Percentiles rank a stretch among this genome's conserved stretches.
Evolutionary conservation across 73 alveolate genomes (phyloP).

Genomic region (Paramecium primaurelia): DNA sequence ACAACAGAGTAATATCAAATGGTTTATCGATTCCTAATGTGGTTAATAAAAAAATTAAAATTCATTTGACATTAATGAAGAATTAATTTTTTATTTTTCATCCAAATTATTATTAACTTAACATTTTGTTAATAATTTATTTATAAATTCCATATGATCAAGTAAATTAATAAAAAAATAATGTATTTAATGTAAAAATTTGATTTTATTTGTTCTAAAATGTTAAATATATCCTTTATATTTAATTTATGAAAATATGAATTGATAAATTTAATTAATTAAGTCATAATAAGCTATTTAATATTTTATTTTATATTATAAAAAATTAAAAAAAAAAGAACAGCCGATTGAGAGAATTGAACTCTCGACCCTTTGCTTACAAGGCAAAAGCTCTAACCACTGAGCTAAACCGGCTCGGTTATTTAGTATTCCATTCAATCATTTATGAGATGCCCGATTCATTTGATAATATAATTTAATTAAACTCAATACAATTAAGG

Average conservation of each 20-base stretch:
- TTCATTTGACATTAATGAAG: not conserved
- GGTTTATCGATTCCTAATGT: constrained; percentile 61
- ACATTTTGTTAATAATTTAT: no score
- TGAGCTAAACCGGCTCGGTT: constrained; percentile 56
- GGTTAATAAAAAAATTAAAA: constrained; percentile 16
- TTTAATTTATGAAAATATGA: not conserved
- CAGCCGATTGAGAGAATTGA: constrained; percentile 59
- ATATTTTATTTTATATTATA: not conserved
- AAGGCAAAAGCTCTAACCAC: constrained; percentile 61
- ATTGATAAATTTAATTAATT: not conserved
- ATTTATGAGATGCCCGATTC: not conserved
- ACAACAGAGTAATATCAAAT: constrained; percentile 74
- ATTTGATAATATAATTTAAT: not conserved
- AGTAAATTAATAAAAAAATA: no score
- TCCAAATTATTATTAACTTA: no score
- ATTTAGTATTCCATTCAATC: not conserved
- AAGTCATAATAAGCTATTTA: not conserved
- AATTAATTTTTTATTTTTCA: not conserved
- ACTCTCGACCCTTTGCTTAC: constrained; percentile 61
- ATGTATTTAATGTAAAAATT: no score
- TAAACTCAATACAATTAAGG: not conserved
- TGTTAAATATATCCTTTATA: no score
- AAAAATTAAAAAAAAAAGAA: not conserved
- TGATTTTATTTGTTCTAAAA: no score
- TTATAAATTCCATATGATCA: not conserved